phyloP scores from a whole-genome alignment of 495 filamentous ascomycete species.

The Xylaria palmicola region DNA sequence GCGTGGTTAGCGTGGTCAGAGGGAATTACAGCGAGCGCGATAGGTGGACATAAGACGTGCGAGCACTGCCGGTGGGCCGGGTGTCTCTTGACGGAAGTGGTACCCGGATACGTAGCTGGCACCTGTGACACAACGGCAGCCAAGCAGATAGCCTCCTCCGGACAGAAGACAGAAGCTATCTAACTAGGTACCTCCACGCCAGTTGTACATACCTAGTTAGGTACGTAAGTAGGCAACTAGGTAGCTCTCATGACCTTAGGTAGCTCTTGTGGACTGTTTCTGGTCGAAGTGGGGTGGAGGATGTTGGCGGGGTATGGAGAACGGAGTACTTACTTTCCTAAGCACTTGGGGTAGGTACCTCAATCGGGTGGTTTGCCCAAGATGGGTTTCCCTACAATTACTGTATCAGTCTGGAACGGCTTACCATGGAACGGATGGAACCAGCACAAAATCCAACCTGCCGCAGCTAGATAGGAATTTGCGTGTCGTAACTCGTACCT shows the following conservation, averaged over 20 bases:
- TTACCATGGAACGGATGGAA: not conserved
- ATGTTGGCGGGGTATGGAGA: constrained; percentile 3
- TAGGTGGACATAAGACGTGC: not conserved
- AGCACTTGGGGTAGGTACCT: too few relatives aligned
- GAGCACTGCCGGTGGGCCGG: not conserved
- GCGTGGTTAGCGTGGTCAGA: not conserved
- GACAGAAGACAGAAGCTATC: too few relatives aligned
- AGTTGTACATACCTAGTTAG: too few relatives aligned
- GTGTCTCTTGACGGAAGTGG: not conserved
- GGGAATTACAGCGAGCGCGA: not conserved
- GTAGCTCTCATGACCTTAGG: too few relatives aligned
- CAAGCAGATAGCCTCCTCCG: not conserved
- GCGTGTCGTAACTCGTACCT: not conserved
- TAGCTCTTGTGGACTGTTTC: not conserved
- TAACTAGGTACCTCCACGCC: too few relatives aligned
- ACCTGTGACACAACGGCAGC: not conserved
- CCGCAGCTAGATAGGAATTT: not conserved
- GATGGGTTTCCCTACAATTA: not conserved
- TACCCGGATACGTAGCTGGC: too few relatives aligned
- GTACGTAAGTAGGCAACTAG: too few relatives aligned
- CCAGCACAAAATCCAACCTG: not conserved
- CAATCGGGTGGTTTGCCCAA: not conserved
- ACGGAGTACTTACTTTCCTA: too few relatives aligned
- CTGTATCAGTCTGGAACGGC: not conserved
- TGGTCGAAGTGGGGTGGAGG: not conserved